Base-by-base conservation (phyloP, 441 rosid genomes). In the Syzygium malaccense region DNA sequence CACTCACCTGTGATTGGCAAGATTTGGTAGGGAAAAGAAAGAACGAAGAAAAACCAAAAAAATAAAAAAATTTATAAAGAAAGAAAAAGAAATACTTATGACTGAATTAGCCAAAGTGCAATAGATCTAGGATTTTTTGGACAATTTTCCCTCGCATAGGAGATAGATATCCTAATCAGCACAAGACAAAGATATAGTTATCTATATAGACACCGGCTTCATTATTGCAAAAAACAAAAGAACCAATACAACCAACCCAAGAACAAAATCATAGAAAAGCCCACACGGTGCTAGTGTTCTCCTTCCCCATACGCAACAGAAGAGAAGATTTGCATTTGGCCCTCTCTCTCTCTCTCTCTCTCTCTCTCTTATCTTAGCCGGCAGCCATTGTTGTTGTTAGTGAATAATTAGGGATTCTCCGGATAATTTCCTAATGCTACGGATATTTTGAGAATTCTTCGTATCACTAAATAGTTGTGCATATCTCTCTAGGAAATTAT, bases 371-470 rank as follows among this genome's bases (percentile, higher is more conserved):
- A 19, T 23, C 23, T 53, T 14, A 86, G 91, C 93, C 92, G 94
- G 94, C 94, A 85, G 89, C 90, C 32, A 87, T 93, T 93, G 86
- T 89, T 87, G 55, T 93, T 41, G n/a, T 23, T 1, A 41, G 14
- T 23, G 51, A 23, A 23, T 75, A 7, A 6, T 23, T 7, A 25
- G 28, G 23, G 83, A 75, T 75, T 37, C n/a, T 45, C 17, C 1
- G 51, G 83, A 75, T 41, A 23, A 6, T 75, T 75, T 41, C 49
- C 51, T 3, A 7, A 7, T 45, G 2, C 7, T 3, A 3, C n/a
- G 7, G 1, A 25, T 37, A 37, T 71, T 37, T 71, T 37, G 7
- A 11, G 18, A 11, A 68, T 41, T 33, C 15, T 10, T 14, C 3
- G 25, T 23, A 75, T 3, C n/a, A 23, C 17, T 37, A 0, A 3